Percentiles rank a stretch among this genome's conserved stretches.
Evolutionary conservation across 2,329 filamentous ascomycete species (phyloP).

Genomic region (Penicillium sp.): DNA sequence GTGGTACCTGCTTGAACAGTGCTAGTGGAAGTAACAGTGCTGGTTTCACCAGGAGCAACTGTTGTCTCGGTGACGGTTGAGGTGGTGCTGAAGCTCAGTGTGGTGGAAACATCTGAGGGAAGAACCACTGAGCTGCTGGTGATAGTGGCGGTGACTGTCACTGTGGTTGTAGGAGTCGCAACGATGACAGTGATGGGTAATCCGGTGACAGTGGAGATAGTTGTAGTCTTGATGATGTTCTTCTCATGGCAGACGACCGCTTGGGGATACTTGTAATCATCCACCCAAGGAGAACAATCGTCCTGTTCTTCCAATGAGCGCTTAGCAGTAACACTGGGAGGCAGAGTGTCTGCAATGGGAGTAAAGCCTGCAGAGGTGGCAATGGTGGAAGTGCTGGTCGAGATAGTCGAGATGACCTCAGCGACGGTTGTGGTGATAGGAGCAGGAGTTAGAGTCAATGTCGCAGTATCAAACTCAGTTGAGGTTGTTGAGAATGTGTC

Average conservation of each 20-base stretch:
- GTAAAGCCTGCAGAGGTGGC: not conserved
- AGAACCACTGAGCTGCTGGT: constrained; percentile 6
- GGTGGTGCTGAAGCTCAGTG: constrained; percentile 10
- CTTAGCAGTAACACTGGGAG: constrained; percentile 3
- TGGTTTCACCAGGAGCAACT: not conserved
- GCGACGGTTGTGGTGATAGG: not conserved
- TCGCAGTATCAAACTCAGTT: constrained; percentile 7
- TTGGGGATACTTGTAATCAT: constrained; percentile 10
- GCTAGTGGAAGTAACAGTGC: not conserved
- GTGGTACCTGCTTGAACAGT: not conserved
- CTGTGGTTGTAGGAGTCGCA: constrained; percentile 1
- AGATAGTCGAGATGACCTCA: not conserved
- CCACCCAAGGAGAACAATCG: not conserved
- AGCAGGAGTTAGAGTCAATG: not conserved
- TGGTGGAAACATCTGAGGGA: constrained; percentile 12
- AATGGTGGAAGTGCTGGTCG: constrained; percentile 6
- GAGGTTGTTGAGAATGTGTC: constrained; percentile 11
- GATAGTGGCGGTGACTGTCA: constrained; percentile 7
- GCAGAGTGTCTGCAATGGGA: constrained; percentile 7
- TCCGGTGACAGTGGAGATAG: constrained; percentile 1
- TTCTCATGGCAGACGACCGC: constrained; percentile 8
- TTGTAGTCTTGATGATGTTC: constrained; percentile 8
- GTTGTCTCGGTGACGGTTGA: constrained; percentile 7
- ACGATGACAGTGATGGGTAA: constrained; percentile 1
- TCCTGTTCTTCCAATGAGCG: not conserved